Percentiles rank a stretch among this genome's conserved stretches.
phyloP scores from a whole-genome alignment of 2,329 filamentous ascomycete species.

The Didymella exigua region DNA sequence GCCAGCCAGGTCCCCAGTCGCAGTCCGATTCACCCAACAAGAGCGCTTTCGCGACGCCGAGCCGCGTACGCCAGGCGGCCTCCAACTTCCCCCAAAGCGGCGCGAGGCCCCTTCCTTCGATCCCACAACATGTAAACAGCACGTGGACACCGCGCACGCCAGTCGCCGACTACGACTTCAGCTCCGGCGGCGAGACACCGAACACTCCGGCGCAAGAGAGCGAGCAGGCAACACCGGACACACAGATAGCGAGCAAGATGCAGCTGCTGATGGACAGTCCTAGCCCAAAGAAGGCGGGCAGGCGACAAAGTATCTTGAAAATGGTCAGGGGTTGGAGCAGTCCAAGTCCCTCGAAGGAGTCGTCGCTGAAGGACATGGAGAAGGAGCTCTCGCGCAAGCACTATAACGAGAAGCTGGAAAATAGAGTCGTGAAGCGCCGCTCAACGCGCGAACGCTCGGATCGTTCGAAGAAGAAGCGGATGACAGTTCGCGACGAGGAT shows the following conservation, averaged over 20 bases:
- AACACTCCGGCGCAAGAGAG: conserved; percentile 53
- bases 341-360: conserved; percentile 50
- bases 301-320: conserved; percentile 41
- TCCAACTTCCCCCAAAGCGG: conserved; percentile 53
- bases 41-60: conserved; percentile 42
- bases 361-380: conserved; percentile 35
- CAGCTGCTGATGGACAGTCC: conserved; percentile 32
- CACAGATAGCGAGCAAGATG: conserved; percentile 39
- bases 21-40: conserved; percentile 57
- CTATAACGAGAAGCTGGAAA: conserved; percentile 48
- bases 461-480: conserved; percentile 33
- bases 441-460: conserved; percentile 16
- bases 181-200: conserved; percentile 57
- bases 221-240: conserved; percentile 51
- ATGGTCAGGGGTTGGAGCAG: conserved; percentile 30
- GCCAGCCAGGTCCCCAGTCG: conserved; percentile 40
- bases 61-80: conserved; percentile 55
- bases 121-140: conserved; percentile 43
- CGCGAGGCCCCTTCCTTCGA: conserved; percentile 48
- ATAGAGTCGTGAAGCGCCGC: conserved; percentile 46
- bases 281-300: conserved; percentile 42
- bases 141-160: conserved; percentile 45
- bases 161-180: conserved; percentile 49
- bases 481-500: conserved; percentile 23
- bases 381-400: conserved; percentile 41